A percentile compares a stretch with the other conserved stretches of the same genome.
Conservation (phyloP, 2,329 filamentous ascomycete species). For the Venturia nashicola region DNA sequence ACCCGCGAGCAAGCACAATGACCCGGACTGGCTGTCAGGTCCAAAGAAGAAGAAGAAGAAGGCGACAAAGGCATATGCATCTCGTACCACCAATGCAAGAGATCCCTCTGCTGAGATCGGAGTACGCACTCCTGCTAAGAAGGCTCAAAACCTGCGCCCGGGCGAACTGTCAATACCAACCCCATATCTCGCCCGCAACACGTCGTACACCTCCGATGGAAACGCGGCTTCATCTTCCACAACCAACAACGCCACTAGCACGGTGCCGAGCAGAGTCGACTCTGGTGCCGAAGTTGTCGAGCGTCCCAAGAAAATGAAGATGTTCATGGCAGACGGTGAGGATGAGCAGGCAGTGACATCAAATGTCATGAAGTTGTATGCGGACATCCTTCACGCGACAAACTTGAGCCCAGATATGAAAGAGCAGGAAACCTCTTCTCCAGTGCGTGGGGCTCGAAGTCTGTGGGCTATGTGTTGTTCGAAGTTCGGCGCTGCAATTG, state of each 20-base stretch:
- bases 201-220: not conserved
- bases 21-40: constrained; percentile 4
- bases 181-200: not conserved
- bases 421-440: not conserved
- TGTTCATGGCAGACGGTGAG: not conserved
- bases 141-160: not conserved
- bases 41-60: constrained; percentile 3
- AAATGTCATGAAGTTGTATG: not conserved
- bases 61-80: not conserved
- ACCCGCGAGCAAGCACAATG: not conserved
- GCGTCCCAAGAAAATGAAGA: not conserved
- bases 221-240: not conserved
- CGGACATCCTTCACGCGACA: not conserved
- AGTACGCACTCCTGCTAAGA: not conserved
- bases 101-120: constrained; percentile 1
- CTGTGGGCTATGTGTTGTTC: not conserved
- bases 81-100: not conserved
- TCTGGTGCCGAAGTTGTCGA: not conserved
- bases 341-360: not conserved
- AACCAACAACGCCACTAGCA: not conserved
- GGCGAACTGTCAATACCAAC: constrained; percentile 5
- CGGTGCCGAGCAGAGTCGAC: not conserved
- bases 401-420: not conserved
- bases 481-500: not conserved
- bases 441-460: not conserved